Percentiles rank a stretch among this genome's conserved stretches.
phyloP scores from a whole-genome alignment of 73 alveolate genomes.

The Paramecium sexaurelia region DNA sequence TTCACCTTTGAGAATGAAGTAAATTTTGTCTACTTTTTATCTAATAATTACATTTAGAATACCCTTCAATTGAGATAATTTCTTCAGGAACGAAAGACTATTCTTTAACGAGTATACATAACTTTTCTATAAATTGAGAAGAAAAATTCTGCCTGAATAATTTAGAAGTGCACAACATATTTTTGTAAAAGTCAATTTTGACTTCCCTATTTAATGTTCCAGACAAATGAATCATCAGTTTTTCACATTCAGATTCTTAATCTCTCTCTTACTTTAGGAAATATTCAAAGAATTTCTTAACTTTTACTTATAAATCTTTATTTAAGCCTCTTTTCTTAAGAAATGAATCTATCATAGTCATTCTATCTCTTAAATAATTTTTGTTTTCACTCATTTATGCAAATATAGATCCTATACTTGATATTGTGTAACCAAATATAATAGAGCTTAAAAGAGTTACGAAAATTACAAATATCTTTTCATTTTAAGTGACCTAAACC shows the following conservation, averaged over 20 bases:
- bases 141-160: conserved; percentile 45
- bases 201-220: conserved; percentile 20
- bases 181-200: conserved; percentile 55
- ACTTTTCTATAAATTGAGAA: conserved; percentile 24
- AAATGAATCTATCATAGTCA: conserved; percentile 30
- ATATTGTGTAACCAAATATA: conserved; percentile 59
- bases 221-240: conserved; percentile 24
- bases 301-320: conserved; percentile 54
- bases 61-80: conserved; percentile 30
- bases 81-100: conserved; percentile 68
- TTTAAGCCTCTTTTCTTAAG: conserved; percentile 36
- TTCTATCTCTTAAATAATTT: conserved; percentile 46
- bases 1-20: conserved; percentile 66
- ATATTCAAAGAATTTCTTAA: conserved; percentile 58
- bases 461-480: conserved; percentile 58
- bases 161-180: background rate
- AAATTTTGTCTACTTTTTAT: conserved; percentile 39
- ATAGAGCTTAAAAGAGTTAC: conserved; percentile 36
- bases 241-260: conserved; percentile 24
- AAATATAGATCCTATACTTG: conserved; percentile 61
- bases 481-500: conserved; percentile 25
- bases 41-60: background rate
- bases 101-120: conserved; percentile 41
- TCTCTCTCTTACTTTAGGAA: conserved; percentile 14
- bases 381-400: conserved; percentile 41